phyloP scores from a whole-genome alignment of 257 asterid species.

The Asclepias syriaca region DNA sequence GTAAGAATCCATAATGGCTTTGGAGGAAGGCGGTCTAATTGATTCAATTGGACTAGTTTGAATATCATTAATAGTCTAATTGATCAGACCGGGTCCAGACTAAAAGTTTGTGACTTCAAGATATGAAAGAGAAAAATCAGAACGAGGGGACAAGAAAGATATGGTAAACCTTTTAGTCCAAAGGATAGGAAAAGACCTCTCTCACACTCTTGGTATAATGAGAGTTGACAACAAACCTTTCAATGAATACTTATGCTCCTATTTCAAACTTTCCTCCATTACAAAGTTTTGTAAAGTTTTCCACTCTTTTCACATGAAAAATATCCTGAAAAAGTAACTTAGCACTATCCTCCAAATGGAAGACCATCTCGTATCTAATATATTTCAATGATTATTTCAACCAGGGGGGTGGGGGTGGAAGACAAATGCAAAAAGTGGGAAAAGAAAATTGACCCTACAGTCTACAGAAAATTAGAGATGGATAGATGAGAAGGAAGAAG shows the following conservation, averaged over 20 bases:
- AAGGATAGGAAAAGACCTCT: no score
- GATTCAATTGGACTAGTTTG: no score
- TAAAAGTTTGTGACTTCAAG: neutral
- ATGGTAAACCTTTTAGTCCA: no score
- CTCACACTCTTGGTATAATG: no score
- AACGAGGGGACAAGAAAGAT: neutral
- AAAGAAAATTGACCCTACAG: slow-evolving; percentile 11
- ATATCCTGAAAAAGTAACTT: neutral
- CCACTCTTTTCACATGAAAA: neutral
- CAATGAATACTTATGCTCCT: no score
- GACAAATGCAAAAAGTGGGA: slow-evolving; percentile 9
- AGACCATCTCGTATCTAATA: neutral
- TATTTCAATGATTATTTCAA: neutral
- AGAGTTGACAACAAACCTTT: no score
- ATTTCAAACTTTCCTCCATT: neutral
- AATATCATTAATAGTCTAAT: no score
- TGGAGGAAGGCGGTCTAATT: no score
- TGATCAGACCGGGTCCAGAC: no score
- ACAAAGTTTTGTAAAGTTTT: neutral
- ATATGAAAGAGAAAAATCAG: neutral
- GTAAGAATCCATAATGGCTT: no score
- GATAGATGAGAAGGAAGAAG: slow-evolving; percentile 51
- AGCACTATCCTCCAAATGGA: neutral
- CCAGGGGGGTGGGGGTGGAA: slow-evolving; percentile 4
- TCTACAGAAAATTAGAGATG: slow-evolving; percentile 34